Evolutionary conservation across 1,284 basidiomycete genomes (phyloP), one percentile per base, ranked within the genome.

Genomic region (Puccinia coronata): DNA sequence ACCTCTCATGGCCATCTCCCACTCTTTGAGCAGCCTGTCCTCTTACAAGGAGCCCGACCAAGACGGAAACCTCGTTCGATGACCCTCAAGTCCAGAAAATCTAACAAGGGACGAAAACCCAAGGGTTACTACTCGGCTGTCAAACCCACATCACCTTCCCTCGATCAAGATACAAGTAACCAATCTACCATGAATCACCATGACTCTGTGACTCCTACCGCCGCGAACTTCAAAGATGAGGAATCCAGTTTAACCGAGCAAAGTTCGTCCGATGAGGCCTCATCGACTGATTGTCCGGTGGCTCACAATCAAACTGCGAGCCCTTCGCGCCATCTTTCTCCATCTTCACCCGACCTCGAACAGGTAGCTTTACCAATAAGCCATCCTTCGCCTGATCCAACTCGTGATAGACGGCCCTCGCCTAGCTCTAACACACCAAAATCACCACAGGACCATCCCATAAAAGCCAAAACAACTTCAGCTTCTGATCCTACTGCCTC

Each of bases 241-340:
- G 79, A 81, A 81, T 81, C 79, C 20, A 81, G 79, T 57, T 23
- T 81, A 41, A 81, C 79, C 23, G 79, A 81, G 43, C 79, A 81
- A 65, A 81, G 79, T 55, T 81, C 79, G 18, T 81, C 79, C 2
- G 79, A 81, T 36, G 79, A 81, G 25, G 79, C 53, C 57, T 75
- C 53, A 43, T 61, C n/a, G 31, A 75, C 73, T 16, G 57, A 75
- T 59, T 57, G 57, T 20, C 75, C 61, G 34, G 8, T 36, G 18
- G 25, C 49, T 67, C 43, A 31, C 25, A 77, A 25, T 39, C 61
- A 20, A 23, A 51, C 47, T 77, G 28, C 16, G 18, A 75, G 36
- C 8, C 49, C 61, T 67, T 49, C 61, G 43, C 63, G n/a, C 20
- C 39, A 63, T 39, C 41, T 20, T 25, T 77, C 47, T 65, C 63